Conservation (phyloP, 805 yeast species). For the Wickerhamiella brachini region DNA sequence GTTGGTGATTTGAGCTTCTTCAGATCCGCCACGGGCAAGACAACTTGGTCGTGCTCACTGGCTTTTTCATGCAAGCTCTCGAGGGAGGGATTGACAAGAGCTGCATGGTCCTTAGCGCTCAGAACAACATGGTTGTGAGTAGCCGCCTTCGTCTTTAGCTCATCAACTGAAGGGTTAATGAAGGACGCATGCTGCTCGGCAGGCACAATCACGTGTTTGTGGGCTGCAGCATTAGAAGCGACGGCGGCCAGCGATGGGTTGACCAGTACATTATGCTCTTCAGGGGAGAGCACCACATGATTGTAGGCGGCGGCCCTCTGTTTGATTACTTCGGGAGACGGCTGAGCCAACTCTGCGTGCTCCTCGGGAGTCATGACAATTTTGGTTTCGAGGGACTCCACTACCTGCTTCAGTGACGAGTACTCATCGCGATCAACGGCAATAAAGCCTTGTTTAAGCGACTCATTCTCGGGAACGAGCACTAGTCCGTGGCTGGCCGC, state of each 20-base stretch:
- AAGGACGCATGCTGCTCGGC: constrained; percentile 2
- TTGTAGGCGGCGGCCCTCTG: constrained; percentile 15
- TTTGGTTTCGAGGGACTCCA: background rate
- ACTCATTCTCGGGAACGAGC: constrained; percentile 8
- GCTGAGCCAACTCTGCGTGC: constrained; percentile 15
- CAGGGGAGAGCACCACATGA: constrained; percentile 13
- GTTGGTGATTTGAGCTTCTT: constrained; percentile 8
- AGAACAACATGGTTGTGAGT: background rate
- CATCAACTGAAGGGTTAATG: constrained; percentile 2
- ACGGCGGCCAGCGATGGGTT: constrained; percentile 3
- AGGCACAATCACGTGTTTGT: background rate
- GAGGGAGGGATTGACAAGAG: background rate
- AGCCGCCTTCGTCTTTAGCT: background rate
- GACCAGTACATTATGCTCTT: constrained; percentile 16
- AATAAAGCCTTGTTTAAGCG: constrained; percentile 4
- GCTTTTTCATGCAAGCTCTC: background rate
- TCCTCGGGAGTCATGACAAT: constrained; percentile 4
- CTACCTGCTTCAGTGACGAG: constrained; percentile 1
- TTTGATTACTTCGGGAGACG: constrained; percentile 24
- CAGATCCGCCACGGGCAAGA: constrained; percentile 10
- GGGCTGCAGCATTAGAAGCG: constrained; percentile 10
- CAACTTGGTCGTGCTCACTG: constrained; percentile 1
- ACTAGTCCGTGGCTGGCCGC: constrained; percentile 12
- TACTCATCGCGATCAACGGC: background rate
- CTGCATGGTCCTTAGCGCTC: background rate